phyloP scores from a whole-genome alignment of 1,284 basidiomycete genomes.

The Ceratobasidium sp. region DNA sequence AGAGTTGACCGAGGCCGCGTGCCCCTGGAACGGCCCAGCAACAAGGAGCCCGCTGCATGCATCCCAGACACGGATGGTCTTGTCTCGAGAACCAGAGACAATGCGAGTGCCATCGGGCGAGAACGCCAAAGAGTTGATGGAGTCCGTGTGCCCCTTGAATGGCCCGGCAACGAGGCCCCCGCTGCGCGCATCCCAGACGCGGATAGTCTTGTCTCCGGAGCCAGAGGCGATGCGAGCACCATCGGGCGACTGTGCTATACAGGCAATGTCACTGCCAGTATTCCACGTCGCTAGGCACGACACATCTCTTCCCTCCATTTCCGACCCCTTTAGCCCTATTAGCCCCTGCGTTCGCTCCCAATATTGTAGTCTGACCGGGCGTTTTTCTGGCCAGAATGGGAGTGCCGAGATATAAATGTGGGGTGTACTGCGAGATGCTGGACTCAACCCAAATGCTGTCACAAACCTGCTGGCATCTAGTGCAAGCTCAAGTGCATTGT shows the following conservation, averaged over 20 bases:
- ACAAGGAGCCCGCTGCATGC: neutral
- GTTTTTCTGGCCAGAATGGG: neutral
- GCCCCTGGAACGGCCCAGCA: neutral
- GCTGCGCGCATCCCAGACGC: neutral
- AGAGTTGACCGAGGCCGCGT: neutral
- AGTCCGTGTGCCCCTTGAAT: slow-evolving; percentile 1
- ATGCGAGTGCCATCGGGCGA: slow-evolving; percentile 3
- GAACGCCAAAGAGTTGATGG: neutral
- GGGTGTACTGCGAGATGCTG: neutral
- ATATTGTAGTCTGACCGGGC: neutral
- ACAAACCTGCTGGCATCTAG: neutral
- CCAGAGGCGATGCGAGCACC: neutral
- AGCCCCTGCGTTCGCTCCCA: neutral
- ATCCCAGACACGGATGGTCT: neutral
- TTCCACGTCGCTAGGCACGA: neutral
- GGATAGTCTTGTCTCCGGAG: neutral
- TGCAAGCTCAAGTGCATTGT: no score
- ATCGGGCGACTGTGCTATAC: neutral
- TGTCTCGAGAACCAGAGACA: neutral
- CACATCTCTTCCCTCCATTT: neutral
- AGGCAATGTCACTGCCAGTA: no score
- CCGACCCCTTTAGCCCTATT: neutral
- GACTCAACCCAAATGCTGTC: neutral
- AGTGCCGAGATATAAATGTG: slow-evolving; percentile 9
- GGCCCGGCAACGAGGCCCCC: neutral